Conservation (phyloP, 2,329 filamentous ascomycete genomes). For the Aspergillus candidus region DNA sequence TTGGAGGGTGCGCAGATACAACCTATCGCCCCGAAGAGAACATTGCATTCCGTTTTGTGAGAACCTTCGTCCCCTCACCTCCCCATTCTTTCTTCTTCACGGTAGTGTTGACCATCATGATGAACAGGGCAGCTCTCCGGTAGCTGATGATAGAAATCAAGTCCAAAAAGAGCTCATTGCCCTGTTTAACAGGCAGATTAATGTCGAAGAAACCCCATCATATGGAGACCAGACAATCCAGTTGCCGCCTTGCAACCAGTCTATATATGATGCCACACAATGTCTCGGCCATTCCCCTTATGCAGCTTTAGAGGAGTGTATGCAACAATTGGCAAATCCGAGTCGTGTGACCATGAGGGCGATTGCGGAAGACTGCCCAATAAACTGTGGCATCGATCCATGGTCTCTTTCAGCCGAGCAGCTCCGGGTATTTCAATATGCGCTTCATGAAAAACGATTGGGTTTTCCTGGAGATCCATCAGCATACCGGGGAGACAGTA, state of each 20-base stretch:
- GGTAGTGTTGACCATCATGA: conserved; percentile 14
- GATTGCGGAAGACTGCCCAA: too few species aligned
- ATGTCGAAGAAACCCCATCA: conserved; percentile 42
- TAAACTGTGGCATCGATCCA: conserved; percentile 52
- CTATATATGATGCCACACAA: conserved; percentile 66
- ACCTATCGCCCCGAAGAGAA: too few species aligned
- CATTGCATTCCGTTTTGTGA: too few species aligned
- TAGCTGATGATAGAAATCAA: conserved; percentile 48
- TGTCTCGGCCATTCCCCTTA: conserved; percentile 82
- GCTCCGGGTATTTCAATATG: conserved; percentile 69
- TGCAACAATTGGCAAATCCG: not conserved
- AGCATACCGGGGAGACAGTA: too few species aligned
- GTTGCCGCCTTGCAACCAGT: conserved; percentile 44
- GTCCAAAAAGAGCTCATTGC: conserved; percentile 75
- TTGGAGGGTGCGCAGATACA: too few species aligned
- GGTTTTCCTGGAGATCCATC: conserved; percentile 60
- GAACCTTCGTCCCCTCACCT: not conserved
- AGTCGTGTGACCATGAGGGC: not conserved
- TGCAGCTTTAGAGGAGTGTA: conserved; percentile 39
- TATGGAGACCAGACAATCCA: conserved; percentile 28
- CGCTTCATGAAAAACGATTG: conserved; percentile 63
- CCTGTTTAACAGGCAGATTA: conserved; percentile 72
- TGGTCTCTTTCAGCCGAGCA: conserved; percentile 65
- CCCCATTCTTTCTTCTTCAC: conserved; percentile 16
- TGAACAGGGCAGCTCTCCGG: conserved; percentile 38